Conservation (phyloP, 352 stramenopile species). For the Elongisporangium anandrum region DNA sequence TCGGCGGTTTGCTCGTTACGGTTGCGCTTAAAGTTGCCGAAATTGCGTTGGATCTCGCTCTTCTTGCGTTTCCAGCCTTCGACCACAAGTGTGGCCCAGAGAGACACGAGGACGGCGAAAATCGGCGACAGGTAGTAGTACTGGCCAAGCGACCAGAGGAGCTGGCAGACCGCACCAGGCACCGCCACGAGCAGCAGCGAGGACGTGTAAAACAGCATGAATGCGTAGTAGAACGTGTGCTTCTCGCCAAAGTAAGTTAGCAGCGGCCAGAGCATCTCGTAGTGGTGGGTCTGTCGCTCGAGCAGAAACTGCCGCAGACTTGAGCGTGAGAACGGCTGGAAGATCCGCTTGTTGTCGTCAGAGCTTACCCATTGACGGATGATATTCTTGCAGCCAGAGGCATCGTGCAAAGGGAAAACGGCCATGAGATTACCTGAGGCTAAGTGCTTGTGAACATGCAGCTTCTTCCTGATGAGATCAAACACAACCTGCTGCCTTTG, state of each 20-base stretch:
- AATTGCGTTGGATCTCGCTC: slow-evolving; percentile 69
- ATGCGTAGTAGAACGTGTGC: slow-evolving; percentile 77
- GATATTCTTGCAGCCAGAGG: slow-evolving; percentile 54
- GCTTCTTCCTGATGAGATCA: slow-evolving; percentile 69
- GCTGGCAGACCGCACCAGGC: slow-evolving; percentile 38
- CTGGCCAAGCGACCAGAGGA: slow-evolving; percentile 30
- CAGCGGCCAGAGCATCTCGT: slow-evolving; percentile 78
- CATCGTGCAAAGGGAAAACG: slow-evolving; percentile 69
- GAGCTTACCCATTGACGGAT: slow-evolving; percentile 52
- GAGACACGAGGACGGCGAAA: slow-evolving; percentile 70
- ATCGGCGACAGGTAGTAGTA: slow-evolving; percentile 35
- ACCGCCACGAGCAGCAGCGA: slow-evolving; percentile 63
- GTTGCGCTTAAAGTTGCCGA: slow-evolving; percentile 71
- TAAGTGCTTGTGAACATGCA: slow-evolving; percentile 61
- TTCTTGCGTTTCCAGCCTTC: slow-evolving; percentile 90
- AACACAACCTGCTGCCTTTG: slow-evolving; percentile 74
- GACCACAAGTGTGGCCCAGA: slow-evolving; percentile 85
- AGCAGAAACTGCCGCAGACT: slow-evolving; percentile 56
- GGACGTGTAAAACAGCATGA: slow-evolving; percentile 67
- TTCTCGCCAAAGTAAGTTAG: slow-evolving; percentile 84
- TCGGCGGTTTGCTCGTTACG: slow-evolving; percentile 35
- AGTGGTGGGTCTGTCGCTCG: slow-evolving; percentile 55
- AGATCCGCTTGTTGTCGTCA: slow-evolving; percentile 27
- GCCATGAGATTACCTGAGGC: slow-evolving; percentile 41
- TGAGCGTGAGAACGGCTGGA: slow-evolving; percentile 47